phyloP scores from a whole-genome alignment of 177 flowering plant species.

The Telopea speciosissima region DNA sequence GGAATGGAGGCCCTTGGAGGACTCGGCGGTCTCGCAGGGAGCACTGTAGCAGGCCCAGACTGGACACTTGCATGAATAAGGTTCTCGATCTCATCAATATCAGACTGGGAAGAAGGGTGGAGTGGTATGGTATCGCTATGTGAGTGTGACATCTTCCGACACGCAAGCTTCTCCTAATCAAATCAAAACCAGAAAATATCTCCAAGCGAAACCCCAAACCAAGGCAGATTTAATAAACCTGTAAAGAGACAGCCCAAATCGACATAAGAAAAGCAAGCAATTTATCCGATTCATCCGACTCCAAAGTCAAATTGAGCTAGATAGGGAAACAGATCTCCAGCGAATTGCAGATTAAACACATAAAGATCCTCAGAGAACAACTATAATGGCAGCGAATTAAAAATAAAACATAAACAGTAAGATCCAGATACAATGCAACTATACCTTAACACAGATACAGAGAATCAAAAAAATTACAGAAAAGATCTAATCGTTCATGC shows the following conservation, averaged over 20 bases:
- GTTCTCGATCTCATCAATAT: conserved; percentile 94
- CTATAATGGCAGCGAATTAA: background rate
- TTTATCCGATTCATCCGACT: background rate
- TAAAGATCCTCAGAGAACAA: conserved; percentile 3
- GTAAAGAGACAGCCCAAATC: background rate
- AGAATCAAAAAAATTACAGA: background rate
- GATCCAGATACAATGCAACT: background rate
- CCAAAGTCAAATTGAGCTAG: background rate
- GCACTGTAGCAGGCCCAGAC: conserved; percentile 54
- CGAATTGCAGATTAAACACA: background rate
- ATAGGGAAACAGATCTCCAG: background rate
- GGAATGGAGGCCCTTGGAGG: conserved; percentile 86
- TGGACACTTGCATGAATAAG: conserved; percentile 67
- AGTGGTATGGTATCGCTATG: conserved; percentile 61
- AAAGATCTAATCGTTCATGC: conserved; percentile 3
- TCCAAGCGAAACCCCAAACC: background rate
- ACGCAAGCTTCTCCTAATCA: background rate
- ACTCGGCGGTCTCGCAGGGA: conserved; percentile 71
- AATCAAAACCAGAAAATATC: background rate
- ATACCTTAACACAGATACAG: background rate
- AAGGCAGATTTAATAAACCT: conserved; percentile 6
- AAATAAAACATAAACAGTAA: background rate
- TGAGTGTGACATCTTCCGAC: conserved; percentile 51
- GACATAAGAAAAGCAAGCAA: conserved; percentile 8
- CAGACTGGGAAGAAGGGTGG: conserved; percentile 81